phyloP scores from a whole-genome alignment of 192 early-diverging fungal genomes.

The Linnemannia elongata region DNA sequence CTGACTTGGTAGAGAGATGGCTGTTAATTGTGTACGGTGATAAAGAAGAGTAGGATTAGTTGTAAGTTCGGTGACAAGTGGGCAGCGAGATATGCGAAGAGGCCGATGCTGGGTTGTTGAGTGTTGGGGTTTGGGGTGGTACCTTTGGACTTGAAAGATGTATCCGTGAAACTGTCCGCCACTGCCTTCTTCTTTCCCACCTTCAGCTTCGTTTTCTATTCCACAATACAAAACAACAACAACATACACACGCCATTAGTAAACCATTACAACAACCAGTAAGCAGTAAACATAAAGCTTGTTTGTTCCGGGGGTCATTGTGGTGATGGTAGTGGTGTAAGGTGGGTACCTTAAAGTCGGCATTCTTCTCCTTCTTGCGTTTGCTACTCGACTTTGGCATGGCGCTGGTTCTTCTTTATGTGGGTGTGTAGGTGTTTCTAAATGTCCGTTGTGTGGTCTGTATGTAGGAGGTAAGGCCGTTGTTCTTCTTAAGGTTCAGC shows the following conservation, averaged over 20 bases:
- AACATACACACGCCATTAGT: not conserved
- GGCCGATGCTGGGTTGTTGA: no score
- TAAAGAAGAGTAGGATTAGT: no score
- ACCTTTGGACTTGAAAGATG: constrained; percentile 86
- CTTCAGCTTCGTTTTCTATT: constrained; percentile 91
- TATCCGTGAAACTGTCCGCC: constrained; percentile 82
- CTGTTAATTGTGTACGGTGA: constrained; percentile 35
- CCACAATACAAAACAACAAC: not conserved
- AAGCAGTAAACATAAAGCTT: not conserved
- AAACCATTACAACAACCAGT: not conserved
- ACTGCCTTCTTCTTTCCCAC: constrained; percentile 89
- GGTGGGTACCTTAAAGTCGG: constrained; percentile 77
- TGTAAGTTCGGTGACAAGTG: not conserved
- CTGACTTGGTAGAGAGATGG: constrained; percentile 85
- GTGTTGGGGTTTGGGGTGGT: not conserved
- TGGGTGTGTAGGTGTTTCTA: no score
- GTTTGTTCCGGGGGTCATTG: not conserved
- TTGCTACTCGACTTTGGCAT: constrained; percentile 63
- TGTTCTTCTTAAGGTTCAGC: no score
- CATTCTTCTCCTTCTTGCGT: constrained; percentile 79
- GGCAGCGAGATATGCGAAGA: not conserved
- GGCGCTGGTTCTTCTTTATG: not conserved
- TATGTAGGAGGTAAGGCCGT: no score
- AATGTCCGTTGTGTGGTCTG: no score
- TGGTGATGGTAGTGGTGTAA: not conserved